A percentile compares a stretch with the other conserved stretches of the same genome.
Conservation (phyloP, 768 basidiomycete species). For the Xerocomellus chrysenteron region DNA sequence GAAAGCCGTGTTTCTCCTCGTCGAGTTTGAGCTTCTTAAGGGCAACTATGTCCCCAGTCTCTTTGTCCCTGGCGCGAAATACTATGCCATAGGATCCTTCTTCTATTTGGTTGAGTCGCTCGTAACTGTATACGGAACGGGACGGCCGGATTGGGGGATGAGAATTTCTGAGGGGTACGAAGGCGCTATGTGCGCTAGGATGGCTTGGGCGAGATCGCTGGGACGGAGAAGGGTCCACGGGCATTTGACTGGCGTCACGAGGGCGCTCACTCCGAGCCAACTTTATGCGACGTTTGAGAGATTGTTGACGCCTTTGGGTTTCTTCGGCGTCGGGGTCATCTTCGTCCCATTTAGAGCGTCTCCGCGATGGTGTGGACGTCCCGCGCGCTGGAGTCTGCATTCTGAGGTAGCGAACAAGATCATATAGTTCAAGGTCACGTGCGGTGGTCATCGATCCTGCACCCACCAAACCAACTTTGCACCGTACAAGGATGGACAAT, state of each 20-base stretch:
- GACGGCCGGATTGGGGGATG: slow-evolving; percentile 85
- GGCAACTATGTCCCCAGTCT: slow-evolving; percentile 94
- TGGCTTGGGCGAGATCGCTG: slow-evolving; percentile 14
- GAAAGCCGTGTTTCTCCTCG: slow-evolving; percentile 98
- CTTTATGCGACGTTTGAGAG: slow-evolving; percentile 58
- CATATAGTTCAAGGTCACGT: slow-evolving; percentile 11
- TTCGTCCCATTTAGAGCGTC: slow-evolving; percentile 74
- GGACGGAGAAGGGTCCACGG: slow-evolving; percentile 17
- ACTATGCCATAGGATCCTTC: slow-evolving; percentile 98
- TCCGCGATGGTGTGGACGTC: slow-evolving; percentile 58
- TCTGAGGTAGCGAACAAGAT: slow-evolving; percentile 21
- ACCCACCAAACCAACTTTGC: not conserved
- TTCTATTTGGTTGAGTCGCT: slow-evolving; percentile 95
- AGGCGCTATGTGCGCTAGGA: slow-evolving; percentile 52
- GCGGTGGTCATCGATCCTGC: not conserved
- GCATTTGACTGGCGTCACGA: slow-evolving; percentile 17
- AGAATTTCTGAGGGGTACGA: slow-evolving; percentile 69
- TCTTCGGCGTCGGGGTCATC: slow-evolving; percentile 47
- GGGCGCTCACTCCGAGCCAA: slow-evolving; percentile 23
- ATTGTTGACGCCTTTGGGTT: slow-evolving; percentile 33
- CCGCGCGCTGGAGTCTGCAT: slow-evolving; percentile 22
- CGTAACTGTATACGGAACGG: slow-evolving; percentile 92
- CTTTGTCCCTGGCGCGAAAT: slow-evolving; percentile 92
- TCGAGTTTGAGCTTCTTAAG: slow-evolving; percentile 98
- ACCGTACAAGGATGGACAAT: slow-evolving; percentile 14